Conservation (phyloP, 2,329 filamentous ascomycete species). For the Alternaria hordeiaustralica region DNA sequence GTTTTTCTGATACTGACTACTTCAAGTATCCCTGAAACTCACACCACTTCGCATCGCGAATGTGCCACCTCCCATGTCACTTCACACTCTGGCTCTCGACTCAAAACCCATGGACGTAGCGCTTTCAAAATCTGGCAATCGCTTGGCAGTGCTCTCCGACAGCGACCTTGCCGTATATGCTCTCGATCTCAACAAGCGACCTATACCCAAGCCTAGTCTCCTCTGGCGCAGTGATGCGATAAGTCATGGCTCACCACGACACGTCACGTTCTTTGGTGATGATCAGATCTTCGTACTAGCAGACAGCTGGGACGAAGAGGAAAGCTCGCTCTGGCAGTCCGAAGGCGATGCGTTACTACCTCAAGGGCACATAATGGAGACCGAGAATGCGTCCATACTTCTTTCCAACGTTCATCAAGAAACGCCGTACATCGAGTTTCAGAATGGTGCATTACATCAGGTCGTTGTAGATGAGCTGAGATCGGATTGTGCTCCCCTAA, state of each 20-base stretch:
- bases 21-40: conserved; percentile 69
- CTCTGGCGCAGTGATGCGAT: conserved; percentile 43
- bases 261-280: conserved; percentile 56
- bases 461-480: conserved; percentile 14
- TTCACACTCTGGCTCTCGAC: conserved; percentile 72
- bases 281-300: conserved; percentile 46
- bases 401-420: conserved; percentile 28
- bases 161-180: conserved; percentile 71
- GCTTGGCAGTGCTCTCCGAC: conserved; percentile 74
- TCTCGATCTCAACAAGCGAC: conserved; percentile 69
- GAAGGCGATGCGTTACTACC: conserved; percentile 25
- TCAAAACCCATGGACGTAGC: conserved; percentile 75
- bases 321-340: conserved; percentile 37
- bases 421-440: conserved; percentile 30
- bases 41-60: conserved; percentile 86
- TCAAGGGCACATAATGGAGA: conserved; percentile 32
- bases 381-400: conserved; percentile 32
- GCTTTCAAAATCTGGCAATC: conserved; percentile 58
- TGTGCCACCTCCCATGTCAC: conserved; percentile 90
- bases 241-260: conserved; percentile 45
- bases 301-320: conserved; percentile 41
- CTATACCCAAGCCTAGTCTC: conserved; percentile 53
- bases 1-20: conserved; percentile 22
- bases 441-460: conserved; percentile 30
- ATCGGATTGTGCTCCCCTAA: conserved; percentile 23